Conservation (phyloP, 805 yeast genomes). For the Starmerella stigmatis region DNA sequence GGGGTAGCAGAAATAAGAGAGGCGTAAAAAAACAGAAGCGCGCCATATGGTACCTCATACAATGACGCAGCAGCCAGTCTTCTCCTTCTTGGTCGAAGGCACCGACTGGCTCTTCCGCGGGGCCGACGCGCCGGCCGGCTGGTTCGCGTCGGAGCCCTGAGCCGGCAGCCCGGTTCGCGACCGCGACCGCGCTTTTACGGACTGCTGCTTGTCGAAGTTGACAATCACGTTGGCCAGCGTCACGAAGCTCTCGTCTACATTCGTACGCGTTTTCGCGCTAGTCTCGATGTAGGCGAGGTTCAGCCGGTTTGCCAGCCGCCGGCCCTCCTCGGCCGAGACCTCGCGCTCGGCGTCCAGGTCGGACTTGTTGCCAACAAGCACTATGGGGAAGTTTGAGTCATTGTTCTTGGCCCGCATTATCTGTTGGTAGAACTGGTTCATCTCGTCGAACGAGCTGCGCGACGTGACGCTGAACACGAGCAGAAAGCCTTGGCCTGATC, state of each 20-base stretch:
- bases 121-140: slow-evolving; percentile 2
- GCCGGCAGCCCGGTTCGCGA: slow-evolving; percentile 7
- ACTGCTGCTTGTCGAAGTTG: slow-evolving; percentile 22
- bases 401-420: slow-evolving; percentile 53
- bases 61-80: slow-evolving; percentile 14
- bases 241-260: slow-evolving; percentile 78
- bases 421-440: slow-evolving; percentile 67
- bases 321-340: slow-evolving; percentile 77
- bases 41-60: slow-evolving; percentile 1
- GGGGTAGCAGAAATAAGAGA: too few relatives aligned
- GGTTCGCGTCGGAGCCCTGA: slow-evolving; percentile 1
- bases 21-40: too few relatives aligned
- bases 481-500: slow-evolving; percentile 89
- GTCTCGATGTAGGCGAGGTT: slow-evolving; percentile 71
- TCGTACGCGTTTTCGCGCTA: slow-evolving; percentile 80
- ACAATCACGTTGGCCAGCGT: slow-evolving; percentile 33
- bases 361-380: slow-evolving; percentile 79
- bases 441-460: slow-evolving; percentile 73
- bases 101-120: slow-evolving; percentile 6
- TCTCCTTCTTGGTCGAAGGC: slow-evolving; percentile 12
- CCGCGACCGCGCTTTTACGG: slow-evolving; percentile 12
- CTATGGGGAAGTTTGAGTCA: slow-evolving; percentile 54
- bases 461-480: slow-evolving; percentile 80
- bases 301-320: slow-evolving; percentile 54
- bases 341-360: slow-evolving; percentile 71